Conservation (phyloP, 768 basidiomycete genomes). For the Xerocomellus amylosporus region DNA sequence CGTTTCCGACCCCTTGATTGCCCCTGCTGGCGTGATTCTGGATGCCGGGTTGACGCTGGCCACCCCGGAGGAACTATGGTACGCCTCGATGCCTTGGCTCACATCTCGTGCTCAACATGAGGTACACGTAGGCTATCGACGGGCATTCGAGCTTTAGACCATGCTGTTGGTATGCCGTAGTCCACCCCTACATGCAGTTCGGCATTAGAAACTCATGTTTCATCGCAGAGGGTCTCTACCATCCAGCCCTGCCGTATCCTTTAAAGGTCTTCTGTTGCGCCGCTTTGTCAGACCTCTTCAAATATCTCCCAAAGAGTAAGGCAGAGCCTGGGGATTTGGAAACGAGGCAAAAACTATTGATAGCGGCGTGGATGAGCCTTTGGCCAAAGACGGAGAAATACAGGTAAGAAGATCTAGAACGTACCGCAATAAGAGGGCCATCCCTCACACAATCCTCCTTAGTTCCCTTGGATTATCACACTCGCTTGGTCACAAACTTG, state of each 20-base stretch:
- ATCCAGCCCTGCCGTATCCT: constrained; percentile 52
- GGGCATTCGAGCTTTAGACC: constrained; percentile 76
- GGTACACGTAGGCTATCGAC: constrained; percentile 60
- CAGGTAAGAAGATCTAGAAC: constrained; percentile 35
- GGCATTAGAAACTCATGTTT: not conserved
- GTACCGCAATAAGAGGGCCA: not conserved
- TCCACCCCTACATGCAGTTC: not conserved
- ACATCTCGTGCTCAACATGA: constrained; percentile 12
- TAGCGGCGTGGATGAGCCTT: constrained; percentile 79
- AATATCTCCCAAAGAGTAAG: constrained; percentile 65
- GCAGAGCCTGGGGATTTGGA: constrained; percentile 53
- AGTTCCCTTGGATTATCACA: constrained; percentile 76
- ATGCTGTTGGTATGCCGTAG: constrained; percentile 60
- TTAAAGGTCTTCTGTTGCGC: constrained; percentile 62
- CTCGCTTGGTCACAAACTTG: constrained; percentile 68
- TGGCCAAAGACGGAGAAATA: constrained; percentile 66
- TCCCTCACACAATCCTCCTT: not conserved
- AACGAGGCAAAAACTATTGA: constrained; percentile 63
- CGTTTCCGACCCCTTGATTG: constrained; percentile 54
- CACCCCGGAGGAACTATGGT: constrained; percentile 79
- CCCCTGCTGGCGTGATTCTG: constrained; percentile 71
- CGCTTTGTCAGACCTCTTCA: constrained; percentile 70
- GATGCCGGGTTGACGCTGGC: constrained; percentile 71
- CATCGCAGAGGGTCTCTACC: constrained; percentile 54
- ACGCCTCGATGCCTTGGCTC: constrained; percentile 8